Evolutionary conservation across 225 moss, liverwort and hornwort genomes (phyloP).

Genomic region (Pseudisothecium myosuroides): DNA sequence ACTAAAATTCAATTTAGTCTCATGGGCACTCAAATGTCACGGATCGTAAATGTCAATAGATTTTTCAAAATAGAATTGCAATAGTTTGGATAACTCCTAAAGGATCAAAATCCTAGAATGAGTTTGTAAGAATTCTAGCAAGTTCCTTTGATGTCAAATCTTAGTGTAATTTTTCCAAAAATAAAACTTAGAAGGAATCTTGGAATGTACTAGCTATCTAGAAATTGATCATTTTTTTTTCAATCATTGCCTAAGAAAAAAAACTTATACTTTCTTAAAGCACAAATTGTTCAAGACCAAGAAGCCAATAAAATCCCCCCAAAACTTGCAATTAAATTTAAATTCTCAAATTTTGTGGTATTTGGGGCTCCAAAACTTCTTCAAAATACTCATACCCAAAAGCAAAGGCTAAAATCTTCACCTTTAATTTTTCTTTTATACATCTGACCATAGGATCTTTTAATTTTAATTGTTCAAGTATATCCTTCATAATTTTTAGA

Average conservation of each 20-base stretch:
- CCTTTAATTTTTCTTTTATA: background rate
- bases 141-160: background rate
- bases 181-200: background rate
- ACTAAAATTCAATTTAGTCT: background rate
- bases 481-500: background rate
- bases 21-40: background rate
- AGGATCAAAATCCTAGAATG: background rate
- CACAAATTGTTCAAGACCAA: too few species aligned
- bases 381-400: background rate
- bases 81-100: background rate
- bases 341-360: background rate
- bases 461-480: background rate
- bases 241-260: background rate
- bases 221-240: background rate
- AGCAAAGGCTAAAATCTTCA: background rate
- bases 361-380: background rate
- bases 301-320: too few species aligned
- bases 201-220: background rate
- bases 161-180: accelerated
- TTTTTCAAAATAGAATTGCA: background rate
- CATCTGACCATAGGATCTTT: too few species aligned
- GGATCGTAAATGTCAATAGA: background rate
- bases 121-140: background rate
- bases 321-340: too few species aligned
- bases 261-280: background rate